Evolutionary conservation across 805 yeast species (phyloP).

Genomic region (Metschnikowia bowlesiae): DNA sequence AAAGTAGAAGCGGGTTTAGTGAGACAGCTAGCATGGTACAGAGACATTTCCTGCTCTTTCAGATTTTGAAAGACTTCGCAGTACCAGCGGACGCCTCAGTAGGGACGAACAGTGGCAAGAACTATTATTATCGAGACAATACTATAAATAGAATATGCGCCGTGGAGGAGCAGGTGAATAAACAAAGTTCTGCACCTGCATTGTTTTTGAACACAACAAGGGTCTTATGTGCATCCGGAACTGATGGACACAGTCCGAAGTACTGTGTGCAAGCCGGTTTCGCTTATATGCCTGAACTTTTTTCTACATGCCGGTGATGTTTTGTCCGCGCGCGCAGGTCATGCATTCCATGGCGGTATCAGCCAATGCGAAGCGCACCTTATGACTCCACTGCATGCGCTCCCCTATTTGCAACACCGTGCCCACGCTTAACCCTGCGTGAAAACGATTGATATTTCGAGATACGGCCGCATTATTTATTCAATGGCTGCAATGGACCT

Average conservation of each 20-base stretch:
- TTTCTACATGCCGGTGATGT: neutral
- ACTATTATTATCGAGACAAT: no score
- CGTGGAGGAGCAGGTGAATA: slow-evolving; percentile 1
- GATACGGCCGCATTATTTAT: neutral
- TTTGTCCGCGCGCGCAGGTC: neutral
- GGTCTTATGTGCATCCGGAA: neutral
- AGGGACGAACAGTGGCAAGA: no score
- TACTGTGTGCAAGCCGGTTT: neutral
- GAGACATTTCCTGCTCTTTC: no score
- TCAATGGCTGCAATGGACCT: neutral
- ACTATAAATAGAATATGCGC: slow-evolving; percentile 1
- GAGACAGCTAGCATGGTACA: no score
- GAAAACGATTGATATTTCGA: neutral
- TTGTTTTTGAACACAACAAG: neutral
- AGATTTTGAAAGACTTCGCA: no score
- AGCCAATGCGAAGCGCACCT: slow-evolving; percentile 2
- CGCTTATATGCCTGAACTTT: no score
- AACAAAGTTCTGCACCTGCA: neutral
- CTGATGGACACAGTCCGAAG: neutral
- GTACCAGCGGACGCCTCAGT: no score
- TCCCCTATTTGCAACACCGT: neutral
- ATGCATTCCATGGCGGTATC: slow-evolving; percentile 1
- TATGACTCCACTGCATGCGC: neutral
- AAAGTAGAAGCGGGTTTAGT: no score
- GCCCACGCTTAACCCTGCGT: neutral